Base-by-base conservation (phyloP, 805 yeast species). In the Spathaspora girioi region DNA sequence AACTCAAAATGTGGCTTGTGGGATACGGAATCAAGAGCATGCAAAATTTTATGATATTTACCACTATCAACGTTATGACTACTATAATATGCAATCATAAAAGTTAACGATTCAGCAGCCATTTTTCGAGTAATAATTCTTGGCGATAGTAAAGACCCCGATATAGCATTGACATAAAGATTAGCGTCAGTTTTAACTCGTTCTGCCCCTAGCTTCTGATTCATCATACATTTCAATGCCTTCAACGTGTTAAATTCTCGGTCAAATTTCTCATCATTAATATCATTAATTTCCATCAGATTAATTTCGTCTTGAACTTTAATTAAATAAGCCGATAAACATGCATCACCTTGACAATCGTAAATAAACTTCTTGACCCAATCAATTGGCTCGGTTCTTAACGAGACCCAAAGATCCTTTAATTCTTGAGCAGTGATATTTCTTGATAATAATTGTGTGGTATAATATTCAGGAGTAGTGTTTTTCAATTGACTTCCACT, bases 381-480 rank as follows among this genome's bases (percentile, higher is more conserved):
- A 51, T 70, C 77, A 17, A 74, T 71, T 20, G 92, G 91, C 64
- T 93, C 98, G 0, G 98, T 90, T 56, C 98, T 82, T 43, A 93
- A 74, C 45, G 96, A 89, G 5, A 94, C 97, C 87, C 94, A 89
- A 48, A 94, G 76, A 58, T 88, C 88, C 40, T 87, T 89, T 56
- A 93, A 73, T 64, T 92, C 89, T 48, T 81, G 82, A 3, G 82
- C 71, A 1, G 87, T 75, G 49, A 92, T 83, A 31, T 81, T 69
- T 59, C 87, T 86, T 38, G 87, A 84, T 62, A 92, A 77, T 56
- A 94, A 76, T 54, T 79, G 79, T 48, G 87, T 79, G 15, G 93
- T 91, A 66, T 87, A 93, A 59, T 80, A 83, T 55, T 83, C 90
- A 1, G 94, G 97, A 43, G 17, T 67, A 60, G 19, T 61, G 46